A percentile compares a stretch with the other conserved stretches of the same genome.
phyloP scores from a whole-genome alignment of 352 stramenopile genomes.

The Pseudoperonospora humuli region DNA sequence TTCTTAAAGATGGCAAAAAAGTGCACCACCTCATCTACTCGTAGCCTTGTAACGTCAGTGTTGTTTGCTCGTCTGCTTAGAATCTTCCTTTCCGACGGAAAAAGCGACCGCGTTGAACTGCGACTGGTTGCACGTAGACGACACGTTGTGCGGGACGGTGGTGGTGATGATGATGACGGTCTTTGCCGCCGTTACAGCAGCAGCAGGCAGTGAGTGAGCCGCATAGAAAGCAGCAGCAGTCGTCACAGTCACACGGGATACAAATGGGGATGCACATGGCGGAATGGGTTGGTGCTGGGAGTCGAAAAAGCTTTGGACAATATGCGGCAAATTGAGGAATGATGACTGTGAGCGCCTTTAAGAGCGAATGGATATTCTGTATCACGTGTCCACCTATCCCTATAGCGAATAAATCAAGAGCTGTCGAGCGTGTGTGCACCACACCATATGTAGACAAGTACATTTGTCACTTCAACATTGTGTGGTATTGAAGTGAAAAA shows the following conservation, averaged over 20 bases:
- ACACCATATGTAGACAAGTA: neutral
- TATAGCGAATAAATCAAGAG: too few relatives aligned
- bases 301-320: too few relatives aligned
- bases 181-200: slow-evolving; percentile 17
- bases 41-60: too few relatives aligned
- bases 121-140: slow-evolving; percentile 33
- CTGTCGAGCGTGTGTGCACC: neutral
- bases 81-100: too few relatives aligned
- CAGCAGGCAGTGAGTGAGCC: slow-evolving; percentile 25
- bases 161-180: slow-evolving; percentile 12
- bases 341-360: neutral
- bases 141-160: slow-evolving; percentile 12
- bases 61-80: too few relatives aligned
- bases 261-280: slow-evolving; percentile 26
- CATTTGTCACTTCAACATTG: too few relatives aligned
- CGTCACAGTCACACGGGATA: slow-evolving; percentile 26
- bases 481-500: too few relatives aligned
- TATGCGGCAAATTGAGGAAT: slow-evolving; percentile 12
- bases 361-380: neutral
- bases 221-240: slow-evolving; percentile 27
- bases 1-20: too few relatives aligned
- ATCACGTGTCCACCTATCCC: too few relatives aligned
- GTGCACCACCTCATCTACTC: too few relatives aligned
- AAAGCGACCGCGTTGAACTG: slow-evolving; percentile 16
- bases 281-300: neutral